Base-by-base conservation (phyloP, 2,329 filamentous ascomycete species). In the Penicillium sp. region DNA sequence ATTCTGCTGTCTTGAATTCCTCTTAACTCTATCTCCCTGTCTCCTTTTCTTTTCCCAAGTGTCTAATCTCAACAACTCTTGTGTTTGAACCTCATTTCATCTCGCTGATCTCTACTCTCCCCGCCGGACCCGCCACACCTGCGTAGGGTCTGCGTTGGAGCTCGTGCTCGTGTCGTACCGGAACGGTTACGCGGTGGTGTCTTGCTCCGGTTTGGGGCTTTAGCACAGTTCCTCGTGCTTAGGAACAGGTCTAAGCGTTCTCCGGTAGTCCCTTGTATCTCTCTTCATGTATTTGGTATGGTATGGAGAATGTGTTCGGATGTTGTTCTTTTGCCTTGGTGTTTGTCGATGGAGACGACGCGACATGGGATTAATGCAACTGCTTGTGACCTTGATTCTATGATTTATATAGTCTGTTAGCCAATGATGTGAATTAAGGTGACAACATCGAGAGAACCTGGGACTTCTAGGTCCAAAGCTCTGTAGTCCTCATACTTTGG, bases 1-100 rank as follows among this genome's bases (percentile, higher is more conserved):
- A 65, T 69, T 65, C 65, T 68, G 56, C 61, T 64, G 57, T 66
- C 65, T 65, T 63, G 59, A 51, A 62, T 37, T 60, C 59, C 60
- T 62, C 58, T 60, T 66, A 10, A n/a, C 35, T 19, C 6, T 14
- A 26, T 64, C 68, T 59, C 68, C 25, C 35, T 40, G 33, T n/a
- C 6, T 37, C n/a, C 28, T 53, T 53, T 26, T 28, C 19, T 51
- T 66, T 65, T 66, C n/a, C n/a, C 19, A 42, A 65, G 65, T 65
- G 65, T 68, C 65, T 69, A 68, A 69, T 68, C 40, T 60, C 60
- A 65, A 61, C 54, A 35, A 42, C 35, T 22, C 38, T 13, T 55
- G 52, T 59, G 37, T 28, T 40, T 19, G 14, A 40, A 33, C 35
- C 4, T 35, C 10, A 40, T 30, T 19, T 37, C 19, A 30, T 19